Evolutionary conservation across 1,139 yeast species (phyloP).

Genomic region (Zygotorulaspora mrakii): DNA sequence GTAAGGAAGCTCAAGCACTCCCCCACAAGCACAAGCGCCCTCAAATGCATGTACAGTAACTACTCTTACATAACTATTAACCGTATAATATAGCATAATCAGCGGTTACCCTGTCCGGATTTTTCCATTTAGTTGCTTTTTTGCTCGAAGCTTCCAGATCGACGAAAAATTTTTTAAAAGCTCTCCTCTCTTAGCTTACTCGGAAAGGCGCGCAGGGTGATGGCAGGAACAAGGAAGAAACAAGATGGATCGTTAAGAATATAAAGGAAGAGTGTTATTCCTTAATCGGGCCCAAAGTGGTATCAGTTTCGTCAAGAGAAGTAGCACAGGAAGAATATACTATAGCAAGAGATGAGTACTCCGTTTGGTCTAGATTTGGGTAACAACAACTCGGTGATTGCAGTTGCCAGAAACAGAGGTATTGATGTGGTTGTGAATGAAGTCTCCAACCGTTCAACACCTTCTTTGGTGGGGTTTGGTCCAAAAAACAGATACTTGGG

Average conservation of each 20-base stretch:
- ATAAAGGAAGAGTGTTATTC: conserved; percentile 3
- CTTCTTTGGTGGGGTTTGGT: conserved; percentile 92
- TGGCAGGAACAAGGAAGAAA: neutral
- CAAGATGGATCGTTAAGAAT: neutral
- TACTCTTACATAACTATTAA: neutral
- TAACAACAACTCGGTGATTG: conserved; percentile 87
- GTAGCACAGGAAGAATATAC: neutral
- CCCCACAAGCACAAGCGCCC: neutral
- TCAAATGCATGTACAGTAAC: neutral
- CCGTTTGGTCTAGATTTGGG: conserved; percentile 99
- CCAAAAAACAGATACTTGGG: conserved; percentile 85
- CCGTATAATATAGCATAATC: too few relatives aligned
- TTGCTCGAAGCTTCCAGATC: conserved; percentile 13
- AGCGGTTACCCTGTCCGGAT: neutral
- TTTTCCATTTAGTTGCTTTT: conserved; percentile 1
- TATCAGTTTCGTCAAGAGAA: too few relatives aligned
- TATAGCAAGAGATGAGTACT: conserved; percentile 53
- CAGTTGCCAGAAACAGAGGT: conserved; percentile 98
- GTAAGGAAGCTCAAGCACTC: too few relatives aligned
- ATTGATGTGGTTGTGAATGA: conserved; percentile 97
- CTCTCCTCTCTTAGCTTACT: conserved; percentile 4
- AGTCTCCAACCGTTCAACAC: conserved; percentile 96
- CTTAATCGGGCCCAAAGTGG: too few relatives aligned
- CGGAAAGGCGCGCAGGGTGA: conserved; percentile 1
- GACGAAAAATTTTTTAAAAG: conserved; percentile 9